A percentile compares a stretch with the other conserved stretches of the same genome.
Evolutionary conservation across 805 yeast species (phyloP).

Genomic region (Lachancea kluyveri): DNA sequence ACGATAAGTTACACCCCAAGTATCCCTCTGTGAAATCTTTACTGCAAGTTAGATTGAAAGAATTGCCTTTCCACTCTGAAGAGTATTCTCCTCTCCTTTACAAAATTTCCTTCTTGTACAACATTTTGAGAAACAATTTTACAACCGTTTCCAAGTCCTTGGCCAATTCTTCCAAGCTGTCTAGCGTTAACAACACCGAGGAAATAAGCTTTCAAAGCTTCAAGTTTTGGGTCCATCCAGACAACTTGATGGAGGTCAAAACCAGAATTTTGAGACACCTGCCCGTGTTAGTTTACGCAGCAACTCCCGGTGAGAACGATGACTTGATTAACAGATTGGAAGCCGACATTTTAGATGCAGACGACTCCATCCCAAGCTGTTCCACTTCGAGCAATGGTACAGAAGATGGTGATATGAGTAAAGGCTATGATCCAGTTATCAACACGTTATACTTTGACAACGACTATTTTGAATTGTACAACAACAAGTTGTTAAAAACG

Average conservation of each 20-base stretch:
- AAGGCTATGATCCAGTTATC: constrained; percentile 67
- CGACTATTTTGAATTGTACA: constrained; percentile 74
- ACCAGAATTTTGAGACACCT: constrained; percentile 90
- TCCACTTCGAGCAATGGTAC: constrained; percentile 40
- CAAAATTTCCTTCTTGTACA: constrained; percentile 75
- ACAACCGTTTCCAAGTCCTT: constrained; percentile 31
- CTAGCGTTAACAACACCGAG: constrained; percentile 28
- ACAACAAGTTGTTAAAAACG: constrained; percentile 69
- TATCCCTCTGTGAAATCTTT: constrained; percentile 83
- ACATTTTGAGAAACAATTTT: constrained; percentile 64
- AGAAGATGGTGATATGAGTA: constrained; percentile 39
- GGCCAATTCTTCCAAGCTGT: constrained; percentile 33
- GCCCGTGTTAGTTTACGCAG: constrained; percentile 77
- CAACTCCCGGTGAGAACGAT: constrained; percentile 31
- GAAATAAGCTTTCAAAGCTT: constrained; percentile 49
- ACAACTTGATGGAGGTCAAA: constrained; percentile 93
- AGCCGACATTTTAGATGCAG: constrained; percentile 20
- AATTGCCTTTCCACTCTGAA: constrained; percentile 87
- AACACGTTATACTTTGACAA: constrained; percentile 88
- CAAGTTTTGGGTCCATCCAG: constrained; percentile 97
- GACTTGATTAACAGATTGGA: constrained; percentile 24
- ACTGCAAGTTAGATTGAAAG: constrained; percentile 78
- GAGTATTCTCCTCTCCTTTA: constrained; percentile 88
- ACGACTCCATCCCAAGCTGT: constrained; percentile 18
- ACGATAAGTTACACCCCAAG: constrained; percentile 81